Evolutionary conservation across 345 rosid genomes (phyloP), one percentile per base, ranked within the genome.

Genomic region (Excoecaria cochinchinensis): DNA sequence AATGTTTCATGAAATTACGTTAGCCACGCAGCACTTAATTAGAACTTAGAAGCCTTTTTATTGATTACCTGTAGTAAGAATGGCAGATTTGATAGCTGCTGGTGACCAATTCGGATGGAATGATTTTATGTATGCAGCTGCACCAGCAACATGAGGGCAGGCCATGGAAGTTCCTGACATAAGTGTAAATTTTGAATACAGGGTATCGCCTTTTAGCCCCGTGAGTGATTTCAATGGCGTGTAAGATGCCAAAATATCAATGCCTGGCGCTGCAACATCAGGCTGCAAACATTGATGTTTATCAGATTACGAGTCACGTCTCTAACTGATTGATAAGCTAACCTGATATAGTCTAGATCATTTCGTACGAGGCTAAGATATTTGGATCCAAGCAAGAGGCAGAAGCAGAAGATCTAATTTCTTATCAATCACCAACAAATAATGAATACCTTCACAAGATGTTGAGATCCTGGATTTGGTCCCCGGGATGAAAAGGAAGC

Each of bases 101-200:
- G 95, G 84, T 0, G 87, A 67, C 99, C 99, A 92, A 44, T 77
- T 86, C 0, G 95, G 94, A 72, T 95, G 97, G 76, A 95, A 95
- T 42, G 99, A 95, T 84, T 92, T 95, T 50, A 94, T 82, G 15
- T 94, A 94, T 70, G 98, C 97, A 16, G 92, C 97, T 1, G 81
- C 88, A 1, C 97, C 98, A 4, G 97, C 94, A 75, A 79, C 93
- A 69, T 94, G 98, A 38, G 97, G 98, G 65, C 94, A 87, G 0
- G 98, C 87, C 98, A 94, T 94, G 74, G 98, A 92, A 70, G 98
- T 94, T 1, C 98, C 98, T 0, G 98, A 94, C 87, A 90, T 87
- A 42, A 94, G 76, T 13, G 90, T 84, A 77, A 87, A 94, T 71
- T 87, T 83, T 4, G 97, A 88, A 83, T 81, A 78, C 40, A 86